Percentiles rank a stretch among this genome's conserved stretches.
Conservation (phyloP, 73 alveolate species). For the Urostyla sp. region DNA sequence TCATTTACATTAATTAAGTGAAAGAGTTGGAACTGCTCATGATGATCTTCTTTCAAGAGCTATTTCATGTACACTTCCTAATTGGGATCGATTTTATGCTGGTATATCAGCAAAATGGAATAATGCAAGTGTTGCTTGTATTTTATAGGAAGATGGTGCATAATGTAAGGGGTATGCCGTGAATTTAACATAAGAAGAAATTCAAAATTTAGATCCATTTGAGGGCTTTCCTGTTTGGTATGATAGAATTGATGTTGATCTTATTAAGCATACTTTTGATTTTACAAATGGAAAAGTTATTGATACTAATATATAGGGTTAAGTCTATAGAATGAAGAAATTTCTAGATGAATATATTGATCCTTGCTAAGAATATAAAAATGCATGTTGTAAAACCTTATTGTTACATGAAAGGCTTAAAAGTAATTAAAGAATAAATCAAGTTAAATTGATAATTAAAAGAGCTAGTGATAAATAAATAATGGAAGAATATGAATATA, state of each 20-base stretch:
- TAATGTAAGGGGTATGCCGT: conserved; percentile 38
- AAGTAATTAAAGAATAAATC: not conserved
- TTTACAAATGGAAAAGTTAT: conserved; percentile 13
- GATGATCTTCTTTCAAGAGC: not conserved
- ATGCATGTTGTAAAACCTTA: conserved; percentile 44
- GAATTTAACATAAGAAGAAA: conserved; percentile 37
- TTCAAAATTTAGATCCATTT: conserved; percentile 26
- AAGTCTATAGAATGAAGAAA: too few species aligned
- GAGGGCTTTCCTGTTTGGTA: conserved; percentile 25
- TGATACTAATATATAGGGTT: too few species aligned
- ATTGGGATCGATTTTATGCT: not conserved
- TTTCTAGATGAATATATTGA: not conserved
- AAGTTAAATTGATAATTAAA: too few species aligned
- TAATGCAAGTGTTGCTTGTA: conserved; percentile 20
- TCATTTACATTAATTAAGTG: not conserved
- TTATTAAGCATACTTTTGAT: conserved; percentile 21
- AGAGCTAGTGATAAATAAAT: too few species aligned
- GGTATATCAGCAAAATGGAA: conserved; percentile 23
- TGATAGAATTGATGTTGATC: conserved; percentile 6
- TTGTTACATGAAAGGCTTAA: conserved; percentile 22
- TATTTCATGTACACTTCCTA: not conserved
- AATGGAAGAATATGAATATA: too few species aligned
- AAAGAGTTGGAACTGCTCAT: not conserved
- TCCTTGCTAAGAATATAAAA: conserved; percentile 17
- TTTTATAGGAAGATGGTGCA: not conserved